A percentile compares a stretch with the other conserved stretches of the same genome.
phyloP scores from a whole-genome alignment of 495 filamentous ascomycete species.

The Rhizodiscina lignyota region DNA sequence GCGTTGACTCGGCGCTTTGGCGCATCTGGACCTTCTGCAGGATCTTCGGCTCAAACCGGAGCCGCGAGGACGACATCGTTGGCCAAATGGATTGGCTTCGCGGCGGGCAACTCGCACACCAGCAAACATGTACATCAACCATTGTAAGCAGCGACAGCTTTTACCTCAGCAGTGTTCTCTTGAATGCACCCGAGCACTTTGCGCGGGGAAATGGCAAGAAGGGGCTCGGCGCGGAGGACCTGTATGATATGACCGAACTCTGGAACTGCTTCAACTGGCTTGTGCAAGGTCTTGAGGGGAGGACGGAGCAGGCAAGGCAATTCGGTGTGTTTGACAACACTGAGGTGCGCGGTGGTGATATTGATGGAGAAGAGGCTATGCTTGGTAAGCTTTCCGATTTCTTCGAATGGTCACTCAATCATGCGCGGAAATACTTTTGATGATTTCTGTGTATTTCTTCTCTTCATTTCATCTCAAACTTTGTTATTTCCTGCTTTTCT shows the following conservation, averaged over 20 bases:
- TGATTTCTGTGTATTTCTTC: too few species aligned
- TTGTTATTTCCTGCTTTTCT: not conserved
- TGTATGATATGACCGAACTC: conserved; percentile 51
- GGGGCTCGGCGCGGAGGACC: conserved; percentile 36
- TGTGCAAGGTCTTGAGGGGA: conserved; percentile 39
- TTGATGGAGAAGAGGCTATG: conserved; percentile 33
- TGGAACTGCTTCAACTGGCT: conserved; percentile 47
- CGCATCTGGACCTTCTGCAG: conserved; percentile 56
- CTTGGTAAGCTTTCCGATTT: conserved; percentile 27
- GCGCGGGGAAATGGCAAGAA: conserved; percentile 35
- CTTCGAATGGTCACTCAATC: too few species aligned
- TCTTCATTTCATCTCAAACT: too few species aligned
- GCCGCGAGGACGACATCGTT: conserved; percentile 42
- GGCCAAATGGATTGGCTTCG: conserved; percentile 50
- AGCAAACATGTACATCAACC: conserved; percentile 20
- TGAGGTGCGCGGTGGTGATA: conserved; percentile 28
- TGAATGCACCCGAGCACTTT: conserved; percentile 40
- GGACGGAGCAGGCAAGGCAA: conserved; percentile 34
- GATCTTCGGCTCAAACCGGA: conserved; percentile 43
- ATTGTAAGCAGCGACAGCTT: conserved; percentile 29
- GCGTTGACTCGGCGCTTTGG: conserved; percentile 52
- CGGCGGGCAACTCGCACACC: conserved; percentile 34
- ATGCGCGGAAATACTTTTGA: too few species aligned
- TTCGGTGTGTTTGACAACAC: conserved; percentile 38
- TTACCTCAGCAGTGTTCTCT: conserved; percentile 34